Conservation (phyloP, 2,329 filamentous ascomycete genomes). For the Fusarium sp. region DNA sequence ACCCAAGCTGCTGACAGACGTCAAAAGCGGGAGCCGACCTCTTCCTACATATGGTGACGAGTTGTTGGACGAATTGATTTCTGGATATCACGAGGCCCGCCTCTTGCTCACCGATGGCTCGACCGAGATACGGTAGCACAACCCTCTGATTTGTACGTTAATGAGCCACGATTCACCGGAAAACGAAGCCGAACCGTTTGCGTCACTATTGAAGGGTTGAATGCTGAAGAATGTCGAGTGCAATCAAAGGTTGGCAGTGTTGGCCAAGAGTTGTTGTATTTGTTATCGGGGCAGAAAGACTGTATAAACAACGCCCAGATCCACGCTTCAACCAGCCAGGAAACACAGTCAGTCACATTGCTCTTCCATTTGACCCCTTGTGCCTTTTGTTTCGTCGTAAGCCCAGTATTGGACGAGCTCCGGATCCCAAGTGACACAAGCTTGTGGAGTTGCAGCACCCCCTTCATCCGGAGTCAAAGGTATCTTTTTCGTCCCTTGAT, state of each 20-base stretch:
- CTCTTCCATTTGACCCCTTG: neutral
- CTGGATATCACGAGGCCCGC: conserved; percentile 6
- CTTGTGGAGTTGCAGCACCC: conserved; percentile 20
- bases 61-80: conserved; percentile 2
- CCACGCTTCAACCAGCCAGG: neutral
- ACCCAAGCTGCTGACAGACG: neutral
- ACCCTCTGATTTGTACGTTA: conserved; percentile 30
- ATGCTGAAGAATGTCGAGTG: neutral
- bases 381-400: neutral
- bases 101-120: conserved; percentile 34
- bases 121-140: conserved; percentile 34
- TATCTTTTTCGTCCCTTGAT: conserved; percentile 3
- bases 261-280: neutral
- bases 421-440: conserved; percentile 26
- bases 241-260: neutral
- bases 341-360: too few species aligned
- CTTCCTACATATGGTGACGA: neutral
- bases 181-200: conserved; percentile 15
- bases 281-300: neutral
- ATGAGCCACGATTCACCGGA: conserved; percentile 19
- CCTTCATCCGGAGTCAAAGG: conserved; percentile 6
- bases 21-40: neutral
- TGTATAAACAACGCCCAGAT: neutral
- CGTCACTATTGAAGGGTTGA: conserved; percentile 5
- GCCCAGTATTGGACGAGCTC: conserved; percentile 12